Percentiles rank a stretch among this genome's conserved stretches.
These are phyloP conservation scores for Blastobotrys persicus DNA, from an alignment of 1,139 yeast species.

Conservation along the genomic window DNA sequence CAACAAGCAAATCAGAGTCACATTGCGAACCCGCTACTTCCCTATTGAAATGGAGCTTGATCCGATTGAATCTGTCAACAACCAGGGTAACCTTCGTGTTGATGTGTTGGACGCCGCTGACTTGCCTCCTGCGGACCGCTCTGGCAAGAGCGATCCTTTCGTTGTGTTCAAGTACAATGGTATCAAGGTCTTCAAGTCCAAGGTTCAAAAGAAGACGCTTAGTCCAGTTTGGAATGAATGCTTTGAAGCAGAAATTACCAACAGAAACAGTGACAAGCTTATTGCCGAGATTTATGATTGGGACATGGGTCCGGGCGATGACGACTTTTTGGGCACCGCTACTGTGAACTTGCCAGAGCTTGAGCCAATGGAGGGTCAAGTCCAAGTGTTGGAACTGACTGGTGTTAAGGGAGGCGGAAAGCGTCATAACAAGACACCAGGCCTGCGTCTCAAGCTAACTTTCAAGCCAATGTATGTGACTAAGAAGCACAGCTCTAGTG, in stretches of 20 bases:
- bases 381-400: constrained; percentile 52
- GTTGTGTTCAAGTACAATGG: constrained; percentile 65
- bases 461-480: constrained; percentile 69
- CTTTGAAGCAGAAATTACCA: constrained; percentile 50
- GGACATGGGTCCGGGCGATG: constrained; percentile 87
- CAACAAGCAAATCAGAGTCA: constrained; percentile 49
- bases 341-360: constrained; percentile 57
- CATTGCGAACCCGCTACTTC: constrained; percentile 70
- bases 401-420: constrained; percentile 54
- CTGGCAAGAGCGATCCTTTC: constrained; percentile 93
- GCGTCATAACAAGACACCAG: constrained; percentile 12
- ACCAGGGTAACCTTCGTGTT: constrained; percentile 71
- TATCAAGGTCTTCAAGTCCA: constrained; percentile 64
- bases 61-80: constrained; percentile 68
- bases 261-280: constrained; percentile 61
- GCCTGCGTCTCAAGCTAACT: constrained; percentile 48
- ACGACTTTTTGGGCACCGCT: constrained; percentile 78
- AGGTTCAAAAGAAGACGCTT: constrained; percentile 78
- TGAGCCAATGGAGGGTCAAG: constrained; percentile 54
- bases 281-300: constrained; percentile 70
- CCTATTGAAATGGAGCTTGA: constrained; percentile 69
- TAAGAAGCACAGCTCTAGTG: constrained; percentile 22
- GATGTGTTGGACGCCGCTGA: constrained; percentile 64
- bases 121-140: constrained; percentile 77
- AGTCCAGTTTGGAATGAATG: constrained; percentile 84